Evolutionary conservation across 306 rosid species (phyloP).

Genomic region (Vigna angularis): DNA sequence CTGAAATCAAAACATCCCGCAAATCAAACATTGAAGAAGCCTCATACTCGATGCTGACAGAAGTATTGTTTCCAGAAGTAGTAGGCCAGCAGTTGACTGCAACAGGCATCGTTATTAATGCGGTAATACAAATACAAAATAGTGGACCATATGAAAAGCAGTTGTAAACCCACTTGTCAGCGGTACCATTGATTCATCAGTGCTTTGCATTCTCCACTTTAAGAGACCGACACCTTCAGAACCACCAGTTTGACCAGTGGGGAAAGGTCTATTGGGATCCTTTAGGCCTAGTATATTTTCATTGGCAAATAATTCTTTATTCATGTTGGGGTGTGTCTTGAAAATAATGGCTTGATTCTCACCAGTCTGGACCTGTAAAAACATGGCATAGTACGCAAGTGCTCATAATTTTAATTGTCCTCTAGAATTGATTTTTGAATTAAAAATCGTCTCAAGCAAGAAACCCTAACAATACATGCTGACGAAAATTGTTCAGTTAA

Average conservation of each 20-base stretch:
- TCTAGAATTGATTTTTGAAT: slow-evolving; percentile 36
- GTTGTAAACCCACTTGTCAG: slow-evolving; percentile 67
- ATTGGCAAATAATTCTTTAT: slow-evolving; percentile 85
- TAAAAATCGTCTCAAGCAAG: slow-evolving; percentile 9
- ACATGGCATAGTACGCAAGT: slow-evolving; percentile 38
- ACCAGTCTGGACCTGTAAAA: slow-evolving; percentile 82
- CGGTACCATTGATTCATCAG: slow-evolving; percentile 85
- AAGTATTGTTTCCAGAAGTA: slow-evolving; percentile 93
- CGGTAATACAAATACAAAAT: slow-evolving; percentile 34
- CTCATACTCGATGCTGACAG: slow-evolving; percentile 92
- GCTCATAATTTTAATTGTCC: slow-evolving; percentile 5
- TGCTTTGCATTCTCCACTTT: slow-evolving; percentile 94
- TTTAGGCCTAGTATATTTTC: slow-evolving; percentile 74
- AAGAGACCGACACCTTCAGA: slow-evolving; percentile 80
- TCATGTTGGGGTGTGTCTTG: slow-evolving; percentile 98
- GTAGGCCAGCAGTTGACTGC: slow-evolving; percentile 99
- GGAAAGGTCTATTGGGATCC: slow-evolving; percentile 90
- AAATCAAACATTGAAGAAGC: slow-evolving; percentile 87
- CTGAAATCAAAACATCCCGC: slow-evolving; percentile 73
- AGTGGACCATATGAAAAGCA: slow-evolving; percentile 8
- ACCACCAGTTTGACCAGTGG: slow-evolving; percentile 84
- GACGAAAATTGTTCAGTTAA: slow-evolving; percentile 23
- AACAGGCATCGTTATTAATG: slow-evolving; percentile 35
- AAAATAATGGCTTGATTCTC: slow-evolving; percentile 80
- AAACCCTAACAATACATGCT: not conserved